Evolutionary conservation across 768 basidiomycete genomes (phyloP).

Genomic region (Gymnopilus dilepis): DNA sequence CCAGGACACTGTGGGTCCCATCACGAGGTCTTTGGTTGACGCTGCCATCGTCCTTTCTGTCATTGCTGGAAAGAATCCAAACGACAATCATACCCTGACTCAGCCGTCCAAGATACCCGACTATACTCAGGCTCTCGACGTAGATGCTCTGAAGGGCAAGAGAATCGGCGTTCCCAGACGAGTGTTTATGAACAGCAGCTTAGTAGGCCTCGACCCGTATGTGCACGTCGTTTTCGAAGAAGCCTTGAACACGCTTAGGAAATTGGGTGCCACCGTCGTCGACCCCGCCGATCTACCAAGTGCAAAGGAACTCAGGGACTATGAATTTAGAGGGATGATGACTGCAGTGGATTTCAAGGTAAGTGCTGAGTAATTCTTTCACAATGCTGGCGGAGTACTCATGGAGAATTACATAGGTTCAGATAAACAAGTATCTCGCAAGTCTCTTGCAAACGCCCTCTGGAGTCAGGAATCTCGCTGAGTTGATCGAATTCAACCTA

Average conservation of each 20-base stretch:
- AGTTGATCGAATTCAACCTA: conserved; percentile 62
- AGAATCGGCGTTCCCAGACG: conserved; percentile 58
- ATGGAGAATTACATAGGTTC: conserved; percentile 41
- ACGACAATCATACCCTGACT: conserved; percentile 55
- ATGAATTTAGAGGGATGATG: conserved; percentile 58
- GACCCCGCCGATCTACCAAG: conserved; percentile 70
- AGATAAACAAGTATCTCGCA: conserved; percentile 54
- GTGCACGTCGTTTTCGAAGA: conserved; percentile 43
- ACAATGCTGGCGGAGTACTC: not conserved
- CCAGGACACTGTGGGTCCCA: conserved; percentile 64
- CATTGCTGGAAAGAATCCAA: conserved; percentile 58
- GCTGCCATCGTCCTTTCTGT: conserved; percentile 57
- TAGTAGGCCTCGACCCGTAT: conserved; percentile 16
- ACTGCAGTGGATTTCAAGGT: conserved; percentile 63
- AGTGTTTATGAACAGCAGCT: conserved; percentile 37
- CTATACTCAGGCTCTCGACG: conserved; percentile 55
- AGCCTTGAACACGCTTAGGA: conserved; percentile 40
- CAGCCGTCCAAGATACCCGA: conserved; percentile 59
- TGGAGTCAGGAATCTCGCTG: conserved; percentile 57
- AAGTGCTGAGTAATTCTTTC: not conserved
- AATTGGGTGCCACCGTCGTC: conserved; percentile 54
- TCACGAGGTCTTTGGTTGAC: conserved; percentile 56
- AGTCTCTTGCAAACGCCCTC: conserved; percentile 55
- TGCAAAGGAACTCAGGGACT: conserved; percentile 49
- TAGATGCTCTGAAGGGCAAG: conserved; percentile 50